Evolutionary conservation across 2,329 filamentous ascomycete genomes (phyloP).

Genomic region (Xylaria multiplex): DNA sequence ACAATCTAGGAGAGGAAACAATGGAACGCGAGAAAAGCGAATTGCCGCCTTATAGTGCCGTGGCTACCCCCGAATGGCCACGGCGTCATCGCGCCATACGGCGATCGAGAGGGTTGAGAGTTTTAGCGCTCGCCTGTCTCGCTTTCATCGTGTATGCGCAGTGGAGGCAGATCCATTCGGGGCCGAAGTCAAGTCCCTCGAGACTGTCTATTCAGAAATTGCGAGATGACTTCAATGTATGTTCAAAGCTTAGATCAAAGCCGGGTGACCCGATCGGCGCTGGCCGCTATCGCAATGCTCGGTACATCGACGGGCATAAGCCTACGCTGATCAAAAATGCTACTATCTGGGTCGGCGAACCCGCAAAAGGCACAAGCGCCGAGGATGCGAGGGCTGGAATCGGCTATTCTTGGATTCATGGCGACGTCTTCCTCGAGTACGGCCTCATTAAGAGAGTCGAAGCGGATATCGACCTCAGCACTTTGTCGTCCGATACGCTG

Average conservation of each 20-base stretch:
- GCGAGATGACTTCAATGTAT: slow-evolving; percentile 63
- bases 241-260: slow-evolving; percentile 63
- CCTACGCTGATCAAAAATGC: slow-evolving; percentile 74
- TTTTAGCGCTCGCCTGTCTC: slow-evolving; percentile 59
- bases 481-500: slow-evolving; percentile 59
- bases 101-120: slow-evolving; percentile 56
- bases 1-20: slow-evolving; percentile 6
- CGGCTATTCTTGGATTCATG: slow-evolving; percentile 67
- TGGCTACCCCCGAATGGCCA: slow-evolving; percentile 44
- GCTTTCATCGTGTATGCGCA: slow-evolving; percentile 62
- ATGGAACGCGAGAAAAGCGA: slow-evolving; percentile 54
- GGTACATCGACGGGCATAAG: slow-evolving; percentile 67
- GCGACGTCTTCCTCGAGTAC: slow-evolving; percentile 69
- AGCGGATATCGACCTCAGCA: slow-evolving; percentile 42
- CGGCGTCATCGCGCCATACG: slow-evolving; percentile 50
- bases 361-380: slow-evolving; percentile 59
- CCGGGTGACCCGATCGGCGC: slow-evolving; percentile 65
- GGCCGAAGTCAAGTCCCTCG: slow-evolving; percentile 35
- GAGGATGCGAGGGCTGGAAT: slow-evolving; percentile 67
- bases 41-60: slow-evolving; percentile 58
- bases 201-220: slow-evolving; percentile 63
- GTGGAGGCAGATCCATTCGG: slow-evolving; percentile 54
- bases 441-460: slow-evolving; percentile 69
- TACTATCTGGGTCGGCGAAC: slow-evolving; percentile 73
- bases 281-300: slow-evolving; percentile 68